Base-by-base conservation (phyloP, 148 eudicot genomes). In the Simmondsia chinensis region DNA sequence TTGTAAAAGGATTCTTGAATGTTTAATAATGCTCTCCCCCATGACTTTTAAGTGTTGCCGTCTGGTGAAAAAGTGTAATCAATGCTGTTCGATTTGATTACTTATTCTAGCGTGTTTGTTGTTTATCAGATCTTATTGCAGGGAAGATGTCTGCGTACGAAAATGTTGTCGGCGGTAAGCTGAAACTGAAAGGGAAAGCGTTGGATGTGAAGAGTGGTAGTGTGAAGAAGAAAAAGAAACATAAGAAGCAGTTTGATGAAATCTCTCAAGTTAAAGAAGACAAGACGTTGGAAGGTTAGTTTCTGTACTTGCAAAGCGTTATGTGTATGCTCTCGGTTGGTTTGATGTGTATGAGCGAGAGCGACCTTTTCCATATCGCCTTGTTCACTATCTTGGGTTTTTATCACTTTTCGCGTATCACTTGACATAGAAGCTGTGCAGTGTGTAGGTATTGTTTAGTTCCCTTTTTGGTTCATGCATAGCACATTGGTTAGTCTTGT, bases 181-280 rank as follows among this genome's bases (percentile, higher is more conserved):
- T 85, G 65, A 89, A 75, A 60, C 65, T 85, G 39, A 89, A 89
- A 60, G 97, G 97, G 24, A 89, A 85, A 53, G 82, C 97, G 21
- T 51, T 89, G 62, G 88, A 81, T 50, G 94, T 83, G 64, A 80
- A 79, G 65, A 70, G 72, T 34, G 82, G 72, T 17, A 64, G 80
- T 14, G 22, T 76, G 11, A 82, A 74, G 73, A 87, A 88, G 83
- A 83, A 77, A 52, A 83, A 77, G 78, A 87, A 87, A 34, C 74
- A 79, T 21, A 76, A 60, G 70, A 67, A 73, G 41, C 61, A 41
- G 30, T 51, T 48, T 33, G 80, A 75, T 45, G 65, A 77, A 53
- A 71, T 60, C 16, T 48, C 74, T 17, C 52, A 66, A 50, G 53
- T 48, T 18, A 62, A 31, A 26, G 65, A 40, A 21, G 52, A 50